Conservation (phyloP, 768 basidiomycete genomes). For the Tulasnella sp. region DNA sequence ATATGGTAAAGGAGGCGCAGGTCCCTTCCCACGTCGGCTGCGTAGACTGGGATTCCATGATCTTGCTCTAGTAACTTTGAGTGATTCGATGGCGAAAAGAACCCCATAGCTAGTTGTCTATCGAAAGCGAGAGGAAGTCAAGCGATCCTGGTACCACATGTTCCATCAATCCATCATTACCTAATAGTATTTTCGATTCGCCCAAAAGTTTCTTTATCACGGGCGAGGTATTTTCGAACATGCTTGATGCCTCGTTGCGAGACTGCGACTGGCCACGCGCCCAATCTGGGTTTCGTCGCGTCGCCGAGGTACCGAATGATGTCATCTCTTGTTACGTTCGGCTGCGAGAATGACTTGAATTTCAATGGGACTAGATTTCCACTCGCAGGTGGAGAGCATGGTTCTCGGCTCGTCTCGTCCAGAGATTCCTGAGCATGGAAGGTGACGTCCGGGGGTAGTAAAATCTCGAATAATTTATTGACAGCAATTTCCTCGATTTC, state of each 20-base stretch:
- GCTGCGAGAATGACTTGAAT: too few species aligned
- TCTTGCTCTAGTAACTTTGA: slow-evolving; percentile 53
- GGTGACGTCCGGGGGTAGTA: background rate
- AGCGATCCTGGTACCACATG: too few species aligned
- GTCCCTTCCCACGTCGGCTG: slow-evolving; percentile 67
- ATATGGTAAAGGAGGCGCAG: slow-evolving; percentile 48
- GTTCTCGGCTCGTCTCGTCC: too few species aligned
- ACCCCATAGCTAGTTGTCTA: slow-evolving; percentile 69
- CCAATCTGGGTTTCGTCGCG: background rate
- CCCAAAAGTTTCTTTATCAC: background rate
- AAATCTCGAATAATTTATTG: background rate
- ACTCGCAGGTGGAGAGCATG: too few species aligned
- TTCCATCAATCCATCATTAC: background rate
- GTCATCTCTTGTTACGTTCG: background rate
- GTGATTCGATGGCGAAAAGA: slow-evolving; percentile 71
- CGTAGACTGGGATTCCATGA: slow-evolving; percentile 60
- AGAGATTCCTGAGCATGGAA: too few species aligned
- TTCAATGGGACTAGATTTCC: too few species aligned
- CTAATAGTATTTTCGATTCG: background rate
- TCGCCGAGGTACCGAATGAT: background rate
- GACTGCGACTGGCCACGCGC: background rate
- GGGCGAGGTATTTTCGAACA: background rate
- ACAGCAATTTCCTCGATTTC: background rate
- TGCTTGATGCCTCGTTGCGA: background rate
- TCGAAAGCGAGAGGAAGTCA: too few species aligned